These are phyloP conservation scores for Eragrostis curvula DNA, from an alignment of 176 grass and related monocot species.

Conservation along the genomic window DNA sequence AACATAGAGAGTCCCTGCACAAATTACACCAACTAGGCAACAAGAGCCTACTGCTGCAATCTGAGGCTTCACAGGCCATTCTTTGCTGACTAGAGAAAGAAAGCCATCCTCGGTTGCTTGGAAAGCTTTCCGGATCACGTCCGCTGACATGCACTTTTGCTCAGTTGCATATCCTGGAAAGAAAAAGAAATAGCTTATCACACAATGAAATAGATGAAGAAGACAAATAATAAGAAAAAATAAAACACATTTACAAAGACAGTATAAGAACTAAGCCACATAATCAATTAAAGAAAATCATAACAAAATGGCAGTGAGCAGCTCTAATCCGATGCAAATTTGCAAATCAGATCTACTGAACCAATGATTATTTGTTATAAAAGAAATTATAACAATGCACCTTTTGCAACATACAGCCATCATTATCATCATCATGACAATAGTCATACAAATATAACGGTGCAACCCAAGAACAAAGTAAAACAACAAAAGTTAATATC, in stretches of 20 bases:
- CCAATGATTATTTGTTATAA: slow-evolving; percentile 13
- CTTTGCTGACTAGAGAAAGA: slow-evolving; percentile 67
- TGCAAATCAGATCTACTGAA: slow-evolving; percentile 34
- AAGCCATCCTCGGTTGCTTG: slow-evolving; percentile 86
- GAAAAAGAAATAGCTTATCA: slow-evolving; percentile 28
- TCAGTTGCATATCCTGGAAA: slow-evolving; percentile 73
- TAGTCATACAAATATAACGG: background rate
- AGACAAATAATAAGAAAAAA: background rate
- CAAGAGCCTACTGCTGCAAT: slow-evolving; percentile 93
- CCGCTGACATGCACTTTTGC: slow-evolving; percentile 71
- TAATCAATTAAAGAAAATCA: slow-evolving; percentile 2
- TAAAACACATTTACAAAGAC: background rate
- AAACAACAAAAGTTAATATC: slow-evolving; percentile 8
- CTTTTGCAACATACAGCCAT: slow-evolving; percentile 21
- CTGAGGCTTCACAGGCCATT: slow-evolving; percentile 81
- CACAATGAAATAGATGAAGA: slow-evolving; percentile 21
- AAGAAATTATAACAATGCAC: slow-evolving; percentile 15
- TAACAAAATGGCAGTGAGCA: background rate
- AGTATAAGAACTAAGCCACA: slow-evolving; percentile 9
- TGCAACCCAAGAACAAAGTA: slow-evolving; percentile 2
- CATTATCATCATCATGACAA: slow-evolving; percentile 28
- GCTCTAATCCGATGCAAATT: background rate
- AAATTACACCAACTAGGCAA: slow-evolving; percentile 70
- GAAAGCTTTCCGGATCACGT: slow-evolving; percentile 81
- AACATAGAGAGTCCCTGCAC: slow-evolving; percentile 65